phyloP scores from a whole-genome alignment of 2,329 filamentous ascomycete species.

The Epicoccum sorghinum region DNA sequence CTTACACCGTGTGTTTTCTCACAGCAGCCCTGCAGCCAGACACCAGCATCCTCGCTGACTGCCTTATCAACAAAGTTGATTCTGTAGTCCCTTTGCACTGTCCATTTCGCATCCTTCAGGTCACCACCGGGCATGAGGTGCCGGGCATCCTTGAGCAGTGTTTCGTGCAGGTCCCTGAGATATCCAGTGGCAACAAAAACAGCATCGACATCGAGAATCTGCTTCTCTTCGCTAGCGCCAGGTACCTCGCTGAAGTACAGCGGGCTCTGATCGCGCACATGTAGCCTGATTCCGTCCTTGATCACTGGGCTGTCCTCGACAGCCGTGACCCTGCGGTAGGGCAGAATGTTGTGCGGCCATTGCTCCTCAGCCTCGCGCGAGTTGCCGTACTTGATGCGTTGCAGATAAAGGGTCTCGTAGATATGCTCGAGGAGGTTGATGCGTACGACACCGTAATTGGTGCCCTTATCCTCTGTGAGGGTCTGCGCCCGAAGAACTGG shows the following conservation, averaged over 20 bases:
- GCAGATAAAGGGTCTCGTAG: conserved; percentile 86
- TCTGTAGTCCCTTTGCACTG: conserved; percentile 78
- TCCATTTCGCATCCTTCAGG: conserved; percentile 59
- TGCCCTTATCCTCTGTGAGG: conserved; percentile 75
- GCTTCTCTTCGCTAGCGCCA: conserved; percentile 54
- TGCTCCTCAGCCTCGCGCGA: conserved; percentile 64
- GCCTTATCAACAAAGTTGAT: conserved; percentile 72
- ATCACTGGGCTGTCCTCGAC: conserved; percentile 58
- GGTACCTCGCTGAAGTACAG: conserved; percentile 39
- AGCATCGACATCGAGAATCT: conserved; percentile 76
- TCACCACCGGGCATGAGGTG: conserved; percentile 66
- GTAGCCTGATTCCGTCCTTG: conserved; percentile 45
- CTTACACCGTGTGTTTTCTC: conserved; percentile 90
- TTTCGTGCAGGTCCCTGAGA: conserved; percentile 75
- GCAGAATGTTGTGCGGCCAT: conserved; percentile 84
- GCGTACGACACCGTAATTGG: conserved; percentile 94
- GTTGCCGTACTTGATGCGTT: conserved; percentile 70
- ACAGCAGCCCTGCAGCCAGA: conserved; percentile 95
- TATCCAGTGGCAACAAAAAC: conserved; percentile 91
- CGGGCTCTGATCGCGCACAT: conserved; percentile 60
- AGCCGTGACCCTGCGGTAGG: conserved; percentile 68
- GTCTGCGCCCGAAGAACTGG: conserved; percentile 65
- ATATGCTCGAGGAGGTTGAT: conserved; percentile 88
- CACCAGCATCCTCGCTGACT: conserved; percentile 74
- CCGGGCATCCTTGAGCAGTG: conserved; percentile 71